Percentiles rank a stretch among this genome's conserved stretches.
Evolutionary conservation across 768 basidiomycete genomes (phyloP).

Genomic region (Termitomyces heimii): DNA sequence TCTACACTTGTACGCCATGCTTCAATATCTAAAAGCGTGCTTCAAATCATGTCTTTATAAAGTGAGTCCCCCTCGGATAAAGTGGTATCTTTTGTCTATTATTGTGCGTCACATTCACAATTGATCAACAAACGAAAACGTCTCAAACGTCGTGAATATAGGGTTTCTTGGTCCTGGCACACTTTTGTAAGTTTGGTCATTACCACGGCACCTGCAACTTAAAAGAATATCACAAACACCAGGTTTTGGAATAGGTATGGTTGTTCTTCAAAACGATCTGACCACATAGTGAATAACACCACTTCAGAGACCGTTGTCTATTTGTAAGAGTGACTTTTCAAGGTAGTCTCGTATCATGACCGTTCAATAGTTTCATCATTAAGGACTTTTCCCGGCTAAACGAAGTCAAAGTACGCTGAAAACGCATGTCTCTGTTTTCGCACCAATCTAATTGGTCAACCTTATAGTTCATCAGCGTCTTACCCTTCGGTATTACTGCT

Average conservation of each 20-base stretch:
- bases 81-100: constrained; percentile 29
- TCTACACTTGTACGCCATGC: constrained; percentile 27
- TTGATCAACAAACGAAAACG: not conserved
- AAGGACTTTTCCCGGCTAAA: constrained; percentile 28
- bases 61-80: constrained; percentile 28
- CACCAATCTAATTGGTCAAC: not conserved
- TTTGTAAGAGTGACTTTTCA: constrained; percentile 20
- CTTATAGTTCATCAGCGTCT: constrained; percentile 25
- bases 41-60: not conserved
- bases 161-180: constrained; percentile 29
- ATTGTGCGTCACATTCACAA: constrained; percentile 21
- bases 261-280: not conserved
- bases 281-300: not conserved
- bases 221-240: not conserved
- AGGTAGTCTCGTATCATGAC: not conserved
- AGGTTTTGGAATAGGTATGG: constrained; percentile 37
- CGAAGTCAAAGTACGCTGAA: constrained; percentile 26
- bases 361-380: constrained; percentile 27
- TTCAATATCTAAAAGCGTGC: not conserved
- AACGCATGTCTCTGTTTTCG: not conserved
- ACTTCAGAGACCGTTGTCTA: constrained; percentile 30
- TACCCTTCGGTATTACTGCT: constrained; percentile 40
- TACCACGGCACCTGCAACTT: not conserved
- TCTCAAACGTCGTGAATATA: not conserved
- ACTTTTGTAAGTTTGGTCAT: constrained; percentile 28